A percentile compares a stretch with the other conserved stretches of the same genome.
phyloP scores from a whole-genome alignment of 176 grass and related monocot species.

The Bromus sterilis region DNA sequence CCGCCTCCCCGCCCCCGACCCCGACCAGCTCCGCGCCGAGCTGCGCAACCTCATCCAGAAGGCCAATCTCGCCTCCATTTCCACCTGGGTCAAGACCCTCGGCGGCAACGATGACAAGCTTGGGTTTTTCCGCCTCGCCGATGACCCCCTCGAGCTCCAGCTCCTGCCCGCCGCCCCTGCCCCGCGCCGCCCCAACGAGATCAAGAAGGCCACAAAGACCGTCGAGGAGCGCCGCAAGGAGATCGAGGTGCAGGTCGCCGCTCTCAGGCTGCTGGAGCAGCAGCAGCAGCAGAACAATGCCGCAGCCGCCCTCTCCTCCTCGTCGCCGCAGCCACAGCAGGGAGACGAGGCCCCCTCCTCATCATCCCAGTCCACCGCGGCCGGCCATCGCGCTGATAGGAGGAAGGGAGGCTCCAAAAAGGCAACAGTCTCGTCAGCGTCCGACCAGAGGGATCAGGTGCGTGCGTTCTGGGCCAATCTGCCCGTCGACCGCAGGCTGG shows the following conservation, averaged over 20 bases:
- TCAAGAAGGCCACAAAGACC: slow-evolving; percentile 92
- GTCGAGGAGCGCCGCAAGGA: slow-evolving; percentile 84
- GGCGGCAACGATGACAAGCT: slow-evolving; percentile 64
- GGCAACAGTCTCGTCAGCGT: not conserved
- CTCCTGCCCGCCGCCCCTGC: slow-evolving; percentile 37
- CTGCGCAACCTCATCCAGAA: slow-evolving; percentile 61
- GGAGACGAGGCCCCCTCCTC: slow-evolving; percentile 59
- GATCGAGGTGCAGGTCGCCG: slow-evolving; percentile 81
- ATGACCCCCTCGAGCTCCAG: slow-evolving; percentile 62
- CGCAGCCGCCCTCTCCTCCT: not conserved
- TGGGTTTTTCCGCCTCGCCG: slow-evolving; percentile 47
- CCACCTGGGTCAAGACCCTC: slow-evolving; percentile 72
- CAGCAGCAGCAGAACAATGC: slow-evolving; percentile 38
- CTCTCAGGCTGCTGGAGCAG: slow-evolving; percentile 61
- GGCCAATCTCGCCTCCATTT: slow-evolving; percentile 80
- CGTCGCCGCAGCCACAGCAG: not conserved
- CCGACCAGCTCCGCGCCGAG: slow-evolving; percentile 48
- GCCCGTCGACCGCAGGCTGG: slow-evolving; percentile 29
- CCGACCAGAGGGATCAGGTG: slow-evolving; percentile 58
- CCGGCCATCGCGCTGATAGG: slow-evolving; percentile 39
- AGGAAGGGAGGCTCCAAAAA: slow-evolving; percentile 56
- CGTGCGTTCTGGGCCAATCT: slow-evolving; percentile 62
- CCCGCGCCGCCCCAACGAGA: slow-evolving; percentile 67
- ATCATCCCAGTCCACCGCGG: slow-evolving; percentile 24
- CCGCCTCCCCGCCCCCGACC: slow-evolving; percentile 31